Percentiles rank a stretch among this genome's conserved stretches.
phyloP scores from a whole-genome alignment of 176 grass and related monocot genomes.

The Triticum timopheevii region DNA sequence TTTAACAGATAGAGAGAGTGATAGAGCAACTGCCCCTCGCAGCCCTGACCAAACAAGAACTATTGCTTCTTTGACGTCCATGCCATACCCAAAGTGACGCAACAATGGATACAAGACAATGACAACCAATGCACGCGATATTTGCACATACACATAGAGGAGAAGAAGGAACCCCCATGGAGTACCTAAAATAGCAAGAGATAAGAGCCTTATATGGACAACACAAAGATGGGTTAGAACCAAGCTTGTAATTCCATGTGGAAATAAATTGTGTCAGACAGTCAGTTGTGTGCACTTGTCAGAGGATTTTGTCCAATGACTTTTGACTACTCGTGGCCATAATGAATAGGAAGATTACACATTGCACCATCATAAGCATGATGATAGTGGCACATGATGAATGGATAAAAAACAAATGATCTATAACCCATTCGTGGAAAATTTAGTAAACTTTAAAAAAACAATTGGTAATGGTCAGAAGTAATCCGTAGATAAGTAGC shows the following conservation, averaged over 20 bases:
- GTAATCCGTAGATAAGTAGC: too few species aligned
- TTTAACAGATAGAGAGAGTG: constrained; percentile 69
- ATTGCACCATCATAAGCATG: too few species aligned
- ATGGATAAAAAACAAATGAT: background rate
- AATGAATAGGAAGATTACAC: background rate
- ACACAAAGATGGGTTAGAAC: background rate
- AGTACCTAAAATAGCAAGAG: constrained; percentile 50
- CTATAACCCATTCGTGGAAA: background rate
- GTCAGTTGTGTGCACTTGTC: background rate
- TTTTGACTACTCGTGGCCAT: background rate
- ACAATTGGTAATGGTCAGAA: background rate
- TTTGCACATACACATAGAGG: constrained; percentile 79
- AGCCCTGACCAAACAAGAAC: constrained; percentile 93
- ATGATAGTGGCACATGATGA: background rate
- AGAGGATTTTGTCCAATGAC: background rate
- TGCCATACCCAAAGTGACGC: constrained; percentile 78
- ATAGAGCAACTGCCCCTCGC: constrained; percentile 84
- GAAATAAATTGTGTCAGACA: background rate
- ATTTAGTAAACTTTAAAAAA: background rate
- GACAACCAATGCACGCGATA: constrained; percentile 70
- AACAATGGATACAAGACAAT: constrained; percentile 72
- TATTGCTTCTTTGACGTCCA: constrained; percentile 71
- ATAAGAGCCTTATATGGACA: too few species aligned
- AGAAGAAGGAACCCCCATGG: constrained; percentile 88
- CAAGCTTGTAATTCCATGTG: background rate